phyloP scores from a whole-genome alignment of 139 green algal genomes.

The Chlorella vulgaris region DNA sequence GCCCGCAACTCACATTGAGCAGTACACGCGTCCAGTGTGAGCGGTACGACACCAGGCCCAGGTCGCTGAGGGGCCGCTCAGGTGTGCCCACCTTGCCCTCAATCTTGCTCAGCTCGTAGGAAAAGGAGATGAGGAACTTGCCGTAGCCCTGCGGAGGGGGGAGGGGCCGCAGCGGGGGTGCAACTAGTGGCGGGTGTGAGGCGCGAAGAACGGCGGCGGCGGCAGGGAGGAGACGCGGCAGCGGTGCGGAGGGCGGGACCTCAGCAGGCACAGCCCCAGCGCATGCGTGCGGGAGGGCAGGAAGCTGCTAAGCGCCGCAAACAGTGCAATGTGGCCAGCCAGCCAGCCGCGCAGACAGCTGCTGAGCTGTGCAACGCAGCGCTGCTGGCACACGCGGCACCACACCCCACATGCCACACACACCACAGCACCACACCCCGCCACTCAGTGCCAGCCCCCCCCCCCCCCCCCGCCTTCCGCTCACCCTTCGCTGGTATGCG shows the following conservation, averaged over 20 bases:
- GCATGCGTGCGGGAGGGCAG: no score
- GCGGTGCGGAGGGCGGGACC: no score
- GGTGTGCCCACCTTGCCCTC: slow-evolving; percentile 97
- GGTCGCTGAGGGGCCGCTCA: slow-evolving; percentile 95
- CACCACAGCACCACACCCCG: no score
- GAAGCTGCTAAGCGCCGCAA: no score
- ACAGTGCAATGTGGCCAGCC: no score
- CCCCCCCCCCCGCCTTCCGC: no score
- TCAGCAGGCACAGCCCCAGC: no score
- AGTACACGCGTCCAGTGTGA: slow-evolving; percentile 96
- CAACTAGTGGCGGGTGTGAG: neutral
- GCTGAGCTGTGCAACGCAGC: no score
- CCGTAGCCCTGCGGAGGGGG: slow-evolving; percentile 85
- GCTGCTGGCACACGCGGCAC: no score
- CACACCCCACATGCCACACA: no score
- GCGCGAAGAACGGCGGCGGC: neutral
- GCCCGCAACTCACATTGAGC: slow-evolving; percentile 70
- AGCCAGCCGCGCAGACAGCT: no score
- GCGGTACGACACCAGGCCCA: slow-evolving; percentile 94
- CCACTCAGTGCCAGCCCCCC: no score
- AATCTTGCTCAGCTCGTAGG: slow-evolving; percentile 98
- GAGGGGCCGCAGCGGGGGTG: neutral
- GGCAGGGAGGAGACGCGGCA: neutral
- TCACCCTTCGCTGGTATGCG: slow-evolving; percentile 90
- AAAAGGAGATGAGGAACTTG: slow-evolving; percentile 98